Percentiles rank a stretch among this genome's conserved stretches.
Evolutionary conservation across 768 basidiomycete genomes (phyloP).

Genomic region (Calocybe indica): DNA sequence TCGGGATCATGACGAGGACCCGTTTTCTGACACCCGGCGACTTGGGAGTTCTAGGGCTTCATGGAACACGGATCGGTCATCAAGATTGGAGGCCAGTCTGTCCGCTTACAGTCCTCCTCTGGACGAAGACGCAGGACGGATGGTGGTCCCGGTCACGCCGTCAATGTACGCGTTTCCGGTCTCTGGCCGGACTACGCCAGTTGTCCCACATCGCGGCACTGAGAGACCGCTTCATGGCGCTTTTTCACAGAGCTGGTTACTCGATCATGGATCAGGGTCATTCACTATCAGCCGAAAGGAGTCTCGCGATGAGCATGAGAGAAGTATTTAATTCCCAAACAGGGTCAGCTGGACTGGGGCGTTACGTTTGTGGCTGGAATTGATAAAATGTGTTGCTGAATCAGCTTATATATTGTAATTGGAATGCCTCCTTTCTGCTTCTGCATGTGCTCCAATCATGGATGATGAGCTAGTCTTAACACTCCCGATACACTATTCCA

Average conservation of each 20-base stretch:
- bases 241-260: constrained; percentile 20
- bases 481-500: constrained; percentile 70
- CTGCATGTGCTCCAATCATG: not conserved
- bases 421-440: not conserved
- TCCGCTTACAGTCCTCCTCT: too few species aligned
- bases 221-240: constrained; percentile 16
- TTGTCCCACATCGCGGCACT: constrained; percentile 18
- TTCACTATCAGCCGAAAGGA: constrained; percentile 5
- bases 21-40: constrained; percentile 26
- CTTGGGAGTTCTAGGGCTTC: constrained; percentile 6
- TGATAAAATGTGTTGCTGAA: not conserved
- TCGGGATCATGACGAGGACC: constrained; percentile 16
- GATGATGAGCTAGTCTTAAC: constrained; percentile 32
- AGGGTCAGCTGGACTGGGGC: not conserved
- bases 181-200: constrained; percentile 22
- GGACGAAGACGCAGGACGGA: too few species aligned
- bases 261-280: constrained; percentile 11
- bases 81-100: too few species aligned
- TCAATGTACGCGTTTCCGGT: constrained; percentile 17
- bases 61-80: constrained; percentile 5
- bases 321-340: not conserved
- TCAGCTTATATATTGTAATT: not conserved
- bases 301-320: not conserved
- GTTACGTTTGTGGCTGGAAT: too few species aligned
- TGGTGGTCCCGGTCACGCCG: not conserved